Conservation (phyloP, 169 alveolate genomes). For the Plasmodium cynomolgi region DNA sequence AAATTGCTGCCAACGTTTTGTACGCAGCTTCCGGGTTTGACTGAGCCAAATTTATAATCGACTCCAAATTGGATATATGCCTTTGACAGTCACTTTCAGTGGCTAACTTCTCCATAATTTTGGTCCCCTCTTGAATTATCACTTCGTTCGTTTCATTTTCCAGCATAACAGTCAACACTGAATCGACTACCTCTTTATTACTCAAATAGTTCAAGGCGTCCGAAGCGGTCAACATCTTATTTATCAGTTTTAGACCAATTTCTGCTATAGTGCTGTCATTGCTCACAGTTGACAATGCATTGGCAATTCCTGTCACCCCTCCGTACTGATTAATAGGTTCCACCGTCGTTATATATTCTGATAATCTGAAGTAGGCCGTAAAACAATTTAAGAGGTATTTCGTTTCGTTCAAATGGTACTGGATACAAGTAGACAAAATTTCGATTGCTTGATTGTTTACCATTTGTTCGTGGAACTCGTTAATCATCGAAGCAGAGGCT, state of each 20-base stretch:
- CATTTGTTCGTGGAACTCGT: conserved; percentile 89
- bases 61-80: conserved; percentile 84
- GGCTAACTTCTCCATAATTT: conserved; percentile 88
- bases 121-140: conserved; percentile 87
- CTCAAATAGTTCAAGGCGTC: conserved; percentile 87
- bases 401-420: conserved; percentile 89
- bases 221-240: conserved; percentile 85
- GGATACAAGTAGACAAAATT: conserved; percentile 91
- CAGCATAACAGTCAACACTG: conserved; percentile 90
- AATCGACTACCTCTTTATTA: conserved; percentile 86
- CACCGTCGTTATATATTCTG: conserved; percentile 86
- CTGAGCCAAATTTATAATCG: conserved; percentile 81
- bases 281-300: conserved; percentile 85
- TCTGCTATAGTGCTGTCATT: conserved; percentile 83
- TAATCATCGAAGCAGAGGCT: conserved; percentile 89
- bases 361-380: conserved; percentile 87
- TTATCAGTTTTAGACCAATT: conserved; percentile 88
- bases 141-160: conserved; percentile 89
- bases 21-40: conserved; percentile 89
- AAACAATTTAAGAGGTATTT: conserved; percentile 87
- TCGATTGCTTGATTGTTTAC: conserved; percentile 90
- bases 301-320: conserved; percentile 90
- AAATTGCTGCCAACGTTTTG: conserved; percentile 90
- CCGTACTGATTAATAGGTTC: conserved; percentile 91
- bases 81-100: conserved; percentile 90